Base-by-base conservation (phyloP, 345 rosid genomes). In the Salix koriyanagi region DNA sequence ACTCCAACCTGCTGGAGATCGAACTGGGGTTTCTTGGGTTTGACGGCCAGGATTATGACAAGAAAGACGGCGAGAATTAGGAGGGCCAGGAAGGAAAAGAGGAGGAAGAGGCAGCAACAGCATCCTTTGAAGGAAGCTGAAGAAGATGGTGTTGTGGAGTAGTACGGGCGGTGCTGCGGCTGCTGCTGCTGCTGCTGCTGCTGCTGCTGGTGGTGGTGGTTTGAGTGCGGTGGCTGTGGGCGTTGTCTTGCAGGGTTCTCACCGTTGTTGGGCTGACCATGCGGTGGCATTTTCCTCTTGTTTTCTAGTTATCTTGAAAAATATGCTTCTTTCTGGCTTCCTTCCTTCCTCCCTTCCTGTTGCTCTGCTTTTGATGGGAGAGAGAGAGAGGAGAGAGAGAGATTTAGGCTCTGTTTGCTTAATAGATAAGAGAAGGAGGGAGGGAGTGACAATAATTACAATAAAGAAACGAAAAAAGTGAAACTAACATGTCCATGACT, bases 1-100 rank as follows among this genome's bases (percentile, higher is more conserved):
- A 96, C 98, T 34, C 87, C 94, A 7, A 96, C 99, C 84, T 91
- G 97, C 71, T 96, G 98, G 75, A 96, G 97, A 88, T 96, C 99
- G 85, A 96, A 96, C 78, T 96, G 98, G 61, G 99, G 99, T 46
- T 92, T 93, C 78, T 93, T 93, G 80, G 99, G 99, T 76, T 96
- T 96, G 73, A 96, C 94, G 61, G 97, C 99, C 41, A 96, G 92
- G 82, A 93, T 73, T 36, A 96, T 80, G 69, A 96, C 72, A 58
- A 96, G 92, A 52, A 87, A 92, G 21, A 90, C 81, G 6, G 97
- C 98, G 9, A 96, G 87, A 28, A 85, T 82, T 2, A 96, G 81
- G 48, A 96, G 93, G 15, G 88, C 94, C 6, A 96, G 79, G 89
- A 96, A 91, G 72, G 97, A 90, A 80, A 96, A 86, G 58, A 96